Evolutionary conservation across 2,329 filamentous ascomycete genomes (phyloP).

Genomic region (Paecilomyces variotii): DNA sequence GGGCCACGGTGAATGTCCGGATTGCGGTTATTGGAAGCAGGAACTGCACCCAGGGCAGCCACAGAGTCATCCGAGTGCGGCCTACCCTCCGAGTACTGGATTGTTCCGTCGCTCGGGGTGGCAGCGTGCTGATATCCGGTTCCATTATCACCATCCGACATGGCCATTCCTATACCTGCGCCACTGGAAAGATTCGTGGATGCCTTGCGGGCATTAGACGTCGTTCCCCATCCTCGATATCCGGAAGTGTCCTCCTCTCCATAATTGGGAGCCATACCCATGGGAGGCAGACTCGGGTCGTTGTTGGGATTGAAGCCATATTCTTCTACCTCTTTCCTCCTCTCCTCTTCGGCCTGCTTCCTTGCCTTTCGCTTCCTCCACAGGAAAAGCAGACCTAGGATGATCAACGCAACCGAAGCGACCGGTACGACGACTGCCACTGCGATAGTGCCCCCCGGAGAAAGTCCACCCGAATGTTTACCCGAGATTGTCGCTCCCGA

Average conservation of each 20-base stretch:
- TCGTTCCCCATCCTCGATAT: constrained; percentile 91
- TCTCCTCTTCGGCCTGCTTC: constrained; percentile 76
- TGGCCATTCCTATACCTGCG: constrained; percentile 47
- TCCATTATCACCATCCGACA: constrained; percentile 62
- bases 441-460: constrained; percentile 63
- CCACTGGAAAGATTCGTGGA: constrained; percentile 85
- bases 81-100: constrained; percentile 54
- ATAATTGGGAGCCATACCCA: constrained; percentile 40
- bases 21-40: constrained; percentile 56
- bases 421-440: constrained; percentile 93
- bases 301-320: constrained; percentile 98
- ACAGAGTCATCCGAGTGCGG: constrained; percentile 63
- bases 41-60: constrained; percentile 64
- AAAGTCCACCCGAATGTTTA: constrained; percentile 27
- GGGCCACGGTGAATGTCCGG: constrained; percentile 75
- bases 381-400: constrained; percentile 68
- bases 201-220: constrained; percentile 68
- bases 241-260: constrained; percentile 63
- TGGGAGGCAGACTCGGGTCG: constrained; percentile 67
- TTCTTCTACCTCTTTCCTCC: constrained; percentile 93
- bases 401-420: constrained; percentile 72
- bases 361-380: constrained; percentile 85
- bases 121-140: constrained; percentile 44
- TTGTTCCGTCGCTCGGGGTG: constrained; percentile 58
- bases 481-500: constrained; percentile 17